Evolutionary conservation across 176 grass and related monocot species (phyloP), one percentile per base, ranked within the genome.

Genomic region (Areca catechu): DNA sequence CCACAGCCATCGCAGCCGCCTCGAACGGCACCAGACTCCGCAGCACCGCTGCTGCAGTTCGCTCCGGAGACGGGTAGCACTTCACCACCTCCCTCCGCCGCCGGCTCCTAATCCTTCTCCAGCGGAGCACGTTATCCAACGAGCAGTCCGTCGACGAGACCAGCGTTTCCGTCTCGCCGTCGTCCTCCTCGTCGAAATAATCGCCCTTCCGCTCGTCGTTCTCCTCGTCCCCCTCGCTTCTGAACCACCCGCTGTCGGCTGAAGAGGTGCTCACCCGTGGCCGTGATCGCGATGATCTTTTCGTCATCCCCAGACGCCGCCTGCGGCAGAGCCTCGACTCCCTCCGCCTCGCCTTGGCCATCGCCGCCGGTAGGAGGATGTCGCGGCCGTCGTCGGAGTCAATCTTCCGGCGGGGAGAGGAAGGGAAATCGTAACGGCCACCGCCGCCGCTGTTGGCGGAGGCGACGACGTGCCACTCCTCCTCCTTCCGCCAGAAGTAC

Each of bases 401-500:
- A 4, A 63, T 68, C 52, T 61, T 60, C 19, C 60, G 73, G 47
- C 71, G 76, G 18, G 67, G 48, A 1, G 61, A 57, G 37, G 71
- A 60, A 17, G 78, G 56, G 21, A 24, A 63, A n/a, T 69, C 72
- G 21, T 53, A 27, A 27, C 25, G 25, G 25, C 4, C 83, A 23
- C 56, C 73, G 4, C 49, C 54, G 24, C 59, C 23, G 43, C 65
- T 58, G 22, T 20, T 24, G 3, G 29, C 30, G 23, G 50, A 71
- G 50, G 81, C 77, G 3, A 74, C 72, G 49, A 89, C 60, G 57
- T 85, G 25, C 86, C 86, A 95, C 54, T 83, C 84, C 19, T 84
- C 76, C 60, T 69, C 87, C 73, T 84, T 83, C 1, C 84, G 74
- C 86, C 89, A 95, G 7, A 86, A 68, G 85, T 85, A 95, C 17